Base-by-base conservation (phyloP, 495 filamentous ascomycete genomes). In the Pyrenula massariospora region DNA sequence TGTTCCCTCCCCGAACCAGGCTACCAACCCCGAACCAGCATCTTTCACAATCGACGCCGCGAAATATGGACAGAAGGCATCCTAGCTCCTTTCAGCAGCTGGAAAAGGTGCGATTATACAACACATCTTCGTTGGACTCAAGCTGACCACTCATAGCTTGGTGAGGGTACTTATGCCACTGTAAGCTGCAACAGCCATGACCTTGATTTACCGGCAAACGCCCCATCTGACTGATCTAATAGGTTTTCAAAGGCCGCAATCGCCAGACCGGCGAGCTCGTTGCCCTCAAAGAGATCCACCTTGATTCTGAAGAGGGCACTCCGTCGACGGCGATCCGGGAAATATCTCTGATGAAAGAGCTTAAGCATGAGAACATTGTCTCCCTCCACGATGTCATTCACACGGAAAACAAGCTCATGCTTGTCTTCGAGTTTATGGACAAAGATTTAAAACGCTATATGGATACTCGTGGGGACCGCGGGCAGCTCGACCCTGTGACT, bases 371-470 rank as follows among this genome's bases (percentile, higher is more conserved):
- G 63, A 95, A 95, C 67, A 96, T 97, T 58, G 92, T 99, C 56
- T 91, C 88, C 52, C 85, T 99, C 1, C 86, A 97, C 76, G 94
- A 99, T 74, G 95, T 99, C 25, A 96, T 99, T 63, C 93, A 99
- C 68, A 97, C 93, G 56, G 93, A 99, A 71, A 96, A 97, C 75
- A 99, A 99, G 68, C 82, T 99, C 49, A 97, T 97, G 90, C 86
- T 99, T 42, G 93, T 99, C 12, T 95, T 96, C 61, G 93, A 99
- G 70, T 96, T 85, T 69, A 95, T 99, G 85, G 93, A 99, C 70
- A 84, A 91, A 62, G 93, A 99, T 65, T 75, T 99, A n/a, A 99
- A 99, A 78, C 93, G 92, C 68, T 97, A 96, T 72, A 99, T 99
- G 93, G 93, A 99, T 63, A 84, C 84, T 19, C 81, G 87, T 24